These are phyloP conservation scores for Infundibulicybe gibba DNA, from an alignment of 768 basidiomycete species.

Conservation along the genomic window DNA sequence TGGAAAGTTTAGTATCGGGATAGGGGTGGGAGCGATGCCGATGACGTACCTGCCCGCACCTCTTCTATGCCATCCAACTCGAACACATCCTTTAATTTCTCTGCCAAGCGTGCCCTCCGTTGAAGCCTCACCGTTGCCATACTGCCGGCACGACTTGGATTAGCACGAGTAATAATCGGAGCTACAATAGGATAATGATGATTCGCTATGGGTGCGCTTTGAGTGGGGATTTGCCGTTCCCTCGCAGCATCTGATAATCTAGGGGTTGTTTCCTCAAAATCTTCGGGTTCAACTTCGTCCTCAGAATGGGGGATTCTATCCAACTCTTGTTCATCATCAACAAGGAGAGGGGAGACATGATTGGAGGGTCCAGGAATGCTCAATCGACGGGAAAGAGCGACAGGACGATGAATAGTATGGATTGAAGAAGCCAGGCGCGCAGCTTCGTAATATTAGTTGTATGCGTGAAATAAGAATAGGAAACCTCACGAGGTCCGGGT, in stretches of 20 bases:
- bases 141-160: slow-evolving; percentile 49
- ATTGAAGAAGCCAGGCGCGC: slow-evolving; percentile 76
- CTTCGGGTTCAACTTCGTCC: slow-evolving; percentile 47
- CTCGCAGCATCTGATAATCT: slow-evolving; percentile 21
- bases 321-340: slow-evolving; percentile 29
- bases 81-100: slow-evolving; percentile 88
- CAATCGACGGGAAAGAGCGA: slow-evolving; percentile 59
- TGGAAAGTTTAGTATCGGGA: slow-evolving; percentile 18
- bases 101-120: slow-evolving; percentile 71
- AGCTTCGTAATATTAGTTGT: slow-evolving; percentile 17
- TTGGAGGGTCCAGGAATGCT: slow-evolving; percentile 19
- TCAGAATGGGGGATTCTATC: slow-evolving; percentile 35
- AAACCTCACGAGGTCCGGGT: neutral
- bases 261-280: slow-evolving; percentile 57
- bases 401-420: slow-evolving; percentile 81
- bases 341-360: slow-evolving; percentile 13
- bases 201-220: neutral
- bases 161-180: slow-evolving; percentile 9
- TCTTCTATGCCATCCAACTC: slow-evolving; percentile 77
- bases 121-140: slow-evolving; percentile 70
- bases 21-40: neutral
- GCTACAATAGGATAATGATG: slow-evolving; percentile 1
- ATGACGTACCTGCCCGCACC: slow-evolving; percentile 72
- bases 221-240: neutral
- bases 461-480: neutral